Evolutionary conservation across 139 green algal species (phyloP), one percentile per base, ranked within the genome.

Genomic region (Nannochloris sp.): DNA sequence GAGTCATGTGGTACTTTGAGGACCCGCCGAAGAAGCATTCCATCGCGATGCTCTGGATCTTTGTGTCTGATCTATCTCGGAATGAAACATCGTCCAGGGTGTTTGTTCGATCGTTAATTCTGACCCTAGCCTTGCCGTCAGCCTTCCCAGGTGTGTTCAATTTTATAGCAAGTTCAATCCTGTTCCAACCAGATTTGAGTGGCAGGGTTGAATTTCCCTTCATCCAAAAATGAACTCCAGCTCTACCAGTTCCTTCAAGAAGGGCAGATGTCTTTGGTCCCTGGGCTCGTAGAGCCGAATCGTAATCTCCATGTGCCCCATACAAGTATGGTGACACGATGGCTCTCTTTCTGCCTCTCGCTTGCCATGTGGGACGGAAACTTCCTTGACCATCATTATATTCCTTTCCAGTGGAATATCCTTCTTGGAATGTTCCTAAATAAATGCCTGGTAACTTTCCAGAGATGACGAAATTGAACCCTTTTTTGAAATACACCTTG

Each of bases 101-200:
- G 14, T 61, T 61, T 61, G 56, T 61, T 2, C 30, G 30, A n/a
- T n/a, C 63, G 29, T 70, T 64, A n/a, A 51, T 17, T 12, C 5
- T 63, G 17, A 70, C 25, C 36, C 59, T 53, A 31, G 63, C 17
- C 29, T 61, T 50, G 3, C 63, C 63, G 50, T 70, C 51, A 33
- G 50, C 4, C 20, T 23, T 14, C 9, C 28, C 28, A n/a, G 51
- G 25, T 49, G 50, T 60, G 29, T 70, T 70, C 25, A 70, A 23
- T n/a, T 30, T 33, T 13, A 70, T 3, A 9, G 26, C 43, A 12
- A 70, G 14, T 17, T 50, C 25, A 49, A 70, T 45, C 23, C 53
- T 63, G 8, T 64, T 59, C 63, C 63, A 70, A 23, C 46, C 46
- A 20, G 16, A 23, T 10, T 53, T 53, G 16, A 45, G 56, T 61